These are phyloP conservation scores for Sutorius australiensis DNA, from an alignment of 768 basidiomycete species.

Conservation along the genomic window DNA sequence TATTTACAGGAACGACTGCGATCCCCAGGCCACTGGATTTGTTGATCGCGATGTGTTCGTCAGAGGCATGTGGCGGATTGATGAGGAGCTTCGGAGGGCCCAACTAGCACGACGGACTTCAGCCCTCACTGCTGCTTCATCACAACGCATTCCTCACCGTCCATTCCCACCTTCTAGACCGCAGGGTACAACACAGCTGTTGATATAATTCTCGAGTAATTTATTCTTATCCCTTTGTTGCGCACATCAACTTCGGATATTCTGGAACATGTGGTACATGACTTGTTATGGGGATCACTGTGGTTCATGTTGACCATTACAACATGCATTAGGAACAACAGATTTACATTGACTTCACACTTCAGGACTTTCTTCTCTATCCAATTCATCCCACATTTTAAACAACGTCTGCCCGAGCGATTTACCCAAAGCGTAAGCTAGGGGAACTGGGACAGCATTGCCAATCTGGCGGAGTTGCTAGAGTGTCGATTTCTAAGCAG, in stretches of 20 bases:
- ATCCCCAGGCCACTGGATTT: constrained; percentile 49
- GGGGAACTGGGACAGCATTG: constrained; percentile 72
- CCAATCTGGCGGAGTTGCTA: constrained; percentile 78
- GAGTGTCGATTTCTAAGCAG: constrained; percentile 1
- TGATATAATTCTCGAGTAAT: constrained; percentile 14
- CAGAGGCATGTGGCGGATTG: constrained; percentile 82
- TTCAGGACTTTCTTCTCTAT: constrained; percentile 44
- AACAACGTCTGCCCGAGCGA: constrained; percentile 43
- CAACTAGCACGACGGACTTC: constrained; percentile 37
- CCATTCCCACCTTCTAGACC: constrained; percentile 23
- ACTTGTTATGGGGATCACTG: neutral
- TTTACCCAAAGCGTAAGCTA: constrained; percentile 60
- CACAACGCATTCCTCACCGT: constrained; percentile 33
- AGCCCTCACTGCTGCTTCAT: constrained; percentile 32
- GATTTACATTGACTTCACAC: constrained; percentile 22
- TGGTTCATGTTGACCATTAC: neutral
- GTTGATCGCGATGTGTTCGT: constrained; percentile 65
- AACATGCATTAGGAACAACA: constrained; percentile 3
- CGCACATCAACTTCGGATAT: neutral
- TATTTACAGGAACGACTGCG: constrained; percentile 63
- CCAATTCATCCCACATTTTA: constrained; percentile 41
- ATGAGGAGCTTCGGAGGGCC: constrained; percentile 71
- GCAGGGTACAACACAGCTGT: constrained; percentile 6
- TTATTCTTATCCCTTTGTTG: constrained; percentile 11
- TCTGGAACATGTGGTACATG: neutral